Percentiles rank a stretch among this genome's conserved stretches.
These are phyloP conservation scores for Fusarium sp. DNA, from an alignment of 2,329 filamentous ascomycete genomes.

Conservation along the genomic window DNA sequence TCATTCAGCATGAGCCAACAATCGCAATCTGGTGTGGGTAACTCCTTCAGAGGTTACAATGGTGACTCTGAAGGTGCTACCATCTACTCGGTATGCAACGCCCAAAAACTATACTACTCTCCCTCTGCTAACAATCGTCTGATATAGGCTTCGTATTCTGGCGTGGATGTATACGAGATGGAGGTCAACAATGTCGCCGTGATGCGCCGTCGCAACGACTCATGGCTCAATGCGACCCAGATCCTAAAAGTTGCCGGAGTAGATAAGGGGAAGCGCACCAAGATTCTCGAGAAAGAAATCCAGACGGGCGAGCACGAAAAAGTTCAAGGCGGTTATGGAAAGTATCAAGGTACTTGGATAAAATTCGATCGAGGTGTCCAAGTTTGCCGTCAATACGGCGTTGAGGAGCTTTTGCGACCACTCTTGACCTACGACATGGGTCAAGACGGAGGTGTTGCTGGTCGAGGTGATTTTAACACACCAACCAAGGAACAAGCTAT, in stretches of 20 bases:
- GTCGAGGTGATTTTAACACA: slow-evolving; percentile 84
- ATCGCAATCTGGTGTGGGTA: slow-evolving; percentile 54
- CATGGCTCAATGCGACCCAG: slow-evolving; percentile 97
- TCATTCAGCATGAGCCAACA: slow-evolving; percentile 68
- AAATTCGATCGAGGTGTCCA: slow-evolving; percentile 91
- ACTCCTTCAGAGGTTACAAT: slow-evolving; percentile 51
- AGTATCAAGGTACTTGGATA: slow-evolving; percentile 99
- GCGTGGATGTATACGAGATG: slow-evolving; percentile 98
- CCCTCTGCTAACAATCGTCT: slow-evolving; percentile 29
- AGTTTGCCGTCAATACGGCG: slow-evolving; percentile 83
- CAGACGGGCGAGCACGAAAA: slow-evolving; percentile 97
- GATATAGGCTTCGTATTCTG: slow-evolving; percentile 84
- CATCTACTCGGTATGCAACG: slow-evolving; percentile 68
- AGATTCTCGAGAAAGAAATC: slow-evolving; percentile 98
- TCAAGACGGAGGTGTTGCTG: slow-evolving; percentile 76
- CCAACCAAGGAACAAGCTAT: slow-evolving; percentile 99
- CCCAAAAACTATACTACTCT: not conserved
- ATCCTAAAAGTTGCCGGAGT: slow-evolving; percentile 98
- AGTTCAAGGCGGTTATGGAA: slow-evolving; percentile 97
- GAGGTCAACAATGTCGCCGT: slow-evolving; percentile 92
- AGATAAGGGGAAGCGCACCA: slow-evolving; percentile 96
- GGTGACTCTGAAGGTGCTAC: slow-evolving; percentile 57
- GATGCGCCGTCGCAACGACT: slow-evolving; percentile 94
- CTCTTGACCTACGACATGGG: slow-evolving; percentile 84
- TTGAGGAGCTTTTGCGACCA: slow-evolving; percentile 79